A percentile compares a stretch with the other conserved stretches of the same genome.
phyloP scores from a whole-genome alignment of 805 yeast species.

The Monosporozyma yasuniensis region DNA sequence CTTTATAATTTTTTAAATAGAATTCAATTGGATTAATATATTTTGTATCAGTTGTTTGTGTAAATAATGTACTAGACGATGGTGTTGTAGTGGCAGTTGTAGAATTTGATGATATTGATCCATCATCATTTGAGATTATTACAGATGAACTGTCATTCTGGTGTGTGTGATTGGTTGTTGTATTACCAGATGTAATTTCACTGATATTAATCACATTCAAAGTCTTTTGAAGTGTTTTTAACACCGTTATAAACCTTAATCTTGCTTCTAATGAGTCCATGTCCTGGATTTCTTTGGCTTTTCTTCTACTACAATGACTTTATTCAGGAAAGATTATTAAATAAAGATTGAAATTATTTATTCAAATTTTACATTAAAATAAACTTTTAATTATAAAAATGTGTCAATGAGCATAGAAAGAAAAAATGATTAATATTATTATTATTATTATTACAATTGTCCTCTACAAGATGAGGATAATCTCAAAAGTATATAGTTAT shows the following conservation, averaged over 20 bases:
- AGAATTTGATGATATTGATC: conserved; percentile 31
- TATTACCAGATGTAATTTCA: neutral
- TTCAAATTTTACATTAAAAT: no score
- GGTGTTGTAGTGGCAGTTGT: no score
- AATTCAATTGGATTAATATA: conserved; percentile 23
- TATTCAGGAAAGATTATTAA: no score
- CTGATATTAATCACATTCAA: conserved; percentile 4
- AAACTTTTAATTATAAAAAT: no score
- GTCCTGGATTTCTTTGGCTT: no score
- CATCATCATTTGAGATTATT: conserved; percentile 52
- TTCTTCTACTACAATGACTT: no score
- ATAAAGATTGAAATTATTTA: no score
- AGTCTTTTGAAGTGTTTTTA: conserved; percentile 54
- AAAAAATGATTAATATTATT: no score
- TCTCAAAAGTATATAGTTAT: no score
- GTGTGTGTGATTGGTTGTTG: conserved; percentile 51
- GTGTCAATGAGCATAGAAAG: neutral
- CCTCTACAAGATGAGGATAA: no score
- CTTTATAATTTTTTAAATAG: conserved; percentile 20
- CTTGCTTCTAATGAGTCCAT: conserved; percentile 91
- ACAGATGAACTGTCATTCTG: conserved; percentile 15
- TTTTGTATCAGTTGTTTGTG: conserved; percentile 52
- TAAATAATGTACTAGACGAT: no score
- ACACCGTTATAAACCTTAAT: conserved; percentile 58
- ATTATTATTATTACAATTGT: no score